Base-by-base conservation (phyloP, 2,329 filamentous ascomycete species). In the Celoporthe dispersa region DNA sequence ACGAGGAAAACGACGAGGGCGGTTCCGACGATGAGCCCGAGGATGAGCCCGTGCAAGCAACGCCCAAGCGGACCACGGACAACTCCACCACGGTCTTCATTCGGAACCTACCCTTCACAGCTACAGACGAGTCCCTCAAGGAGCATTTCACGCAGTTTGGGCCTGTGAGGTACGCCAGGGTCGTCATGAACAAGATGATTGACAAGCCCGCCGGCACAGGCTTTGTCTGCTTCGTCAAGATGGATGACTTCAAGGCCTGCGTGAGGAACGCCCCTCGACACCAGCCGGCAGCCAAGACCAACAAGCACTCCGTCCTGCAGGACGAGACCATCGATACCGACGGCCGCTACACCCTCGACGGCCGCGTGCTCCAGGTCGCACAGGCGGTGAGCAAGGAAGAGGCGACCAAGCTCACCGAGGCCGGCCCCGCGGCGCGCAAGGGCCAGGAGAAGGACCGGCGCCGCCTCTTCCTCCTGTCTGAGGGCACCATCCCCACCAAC, bases 51-150 rank as follows among this genome's bases (percentile, higher is more conserved):
- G 79, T 80, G 5, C 81, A 84, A 1, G 79, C 81, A 2, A 70
- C 79, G 70, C 76, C 78, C 71, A 76, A 81, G 64, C 75, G 78
- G 71, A 82, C 79, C 35, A 86, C 84, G 22, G 88, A 92, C 78
- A 93, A 93, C 75, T 89, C 88, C 2, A 89, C 89, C 48, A 98
- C 94, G 0, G 81, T 98, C 19, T 99, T 99, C 81, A 87, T 99
- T 75, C 93, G 96, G 74, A 99, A 99, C 78, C 84, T 99, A 16
- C 95, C 97, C 0, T 99, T 97, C 80, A 94, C 92, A 1, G 90
- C 90, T 59, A 92, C 92, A 25, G 94, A 99, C 75, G 91, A 94
- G 66, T 86, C 89, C 64, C 87, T 99, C 60, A 92, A 94, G 77
- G 86, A 90, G 65, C 95, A 98, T 79, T 99, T 99, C 77, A 84